These are phyloP conservation scores for Croton laevigatus DNA, from an alignment of 441 rosid genomes.

Conservation along the genomic window DNA sequence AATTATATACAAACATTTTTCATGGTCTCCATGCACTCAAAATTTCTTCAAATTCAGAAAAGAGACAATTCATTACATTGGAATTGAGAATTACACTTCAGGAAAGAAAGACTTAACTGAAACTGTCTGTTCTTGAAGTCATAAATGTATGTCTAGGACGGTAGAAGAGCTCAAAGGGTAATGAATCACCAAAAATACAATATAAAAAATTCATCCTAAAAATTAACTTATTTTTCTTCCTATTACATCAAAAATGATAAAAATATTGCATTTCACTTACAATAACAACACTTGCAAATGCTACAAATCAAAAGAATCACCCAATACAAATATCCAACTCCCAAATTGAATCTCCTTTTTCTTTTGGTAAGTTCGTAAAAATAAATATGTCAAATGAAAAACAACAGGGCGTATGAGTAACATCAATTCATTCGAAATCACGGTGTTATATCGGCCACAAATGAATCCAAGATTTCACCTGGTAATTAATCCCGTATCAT, in stretches of 20 bases:
- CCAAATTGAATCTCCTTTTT: slow-evolving; percentile 21
- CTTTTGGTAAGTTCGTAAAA: slow-evolving; percentile 32
- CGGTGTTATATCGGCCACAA: slow-evolving; percentile 18
- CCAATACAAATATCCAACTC: slow-evolving; percentile 28
- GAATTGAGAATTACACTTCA: background rate
- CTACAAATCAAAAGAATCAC: slow-evolving; percentile 43
- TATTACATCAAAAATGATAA: slow-evolving; percentile 12
- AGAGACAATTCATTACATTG: too few species aligned
- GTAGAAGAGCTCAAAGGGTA: slow-evolving; percentile 2
- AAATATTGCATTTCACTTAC: slow-evolving; percentile 25
- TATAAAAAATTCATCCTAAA: slow-evolving; percentile 12
- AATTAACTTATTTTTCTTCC: slow-evolving; percentile 23
- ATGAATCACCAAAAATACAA: slow-evolving; percentile 12
- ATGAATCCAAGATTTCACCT: slow-evolving; percentile 14
- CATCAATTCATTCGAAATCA: slow-evolving; percentile 17
- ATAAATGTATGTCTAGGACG: background rate
- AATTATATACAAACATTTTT: too few species aligned
- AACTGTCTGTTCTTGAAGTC: background rate
- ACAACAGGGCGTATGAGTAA: slow-evolving; percentile 36
- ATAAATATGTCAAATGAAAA: slow-evolving; percentile 34
- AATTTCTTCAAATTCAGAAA: too few species aligned
- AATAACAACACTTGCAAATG: slow-evolving; percentile 29
- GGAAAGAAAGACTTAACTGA: background rate
- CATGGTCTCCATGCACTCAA: too few species aligned
- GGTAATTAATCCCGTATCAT: slow-evolving; percentile 22